Percentiles rank a stretch among this genome's conserved stretches.
These are phyloP conservation scores for Ogataea saltuana DNA, from an alignment of 805 yeast species.

Conservation along the genomic window DNA sequence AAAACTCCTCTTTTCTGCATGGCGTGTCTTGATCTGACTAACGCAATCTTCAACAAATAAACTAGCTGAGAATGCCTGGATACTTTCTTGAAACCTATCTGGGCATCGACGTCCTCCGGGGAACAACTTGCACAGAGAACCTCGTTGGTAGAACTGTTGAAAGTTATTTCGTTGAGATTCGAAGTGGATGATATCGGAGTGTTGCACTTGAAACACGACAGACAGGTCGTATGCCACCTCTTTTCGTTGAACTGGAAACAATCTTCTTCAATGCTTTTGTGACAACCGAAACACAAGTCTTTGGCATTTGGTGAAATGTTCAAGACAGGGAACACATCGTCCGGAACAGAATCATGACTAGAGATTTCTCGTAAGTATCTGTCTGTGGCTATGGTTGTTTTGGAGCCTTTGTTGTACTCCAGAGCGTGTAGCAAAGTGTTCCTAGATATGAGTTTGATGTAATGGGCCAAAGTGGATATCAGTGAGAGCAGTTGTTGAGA, in stretches of 20 bases:
- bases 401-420: slow-evolving; percentile 58
- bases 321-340: slow-evolving; percentile 42
- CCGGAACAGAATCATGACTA: slow-evolving; percentile 43
- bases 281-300: slow-evolving; percentile 74
- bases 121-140: slow-evolving; percentile 69
- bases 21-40: slow-evolving; percentile 67
- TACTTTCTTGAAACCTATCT: slow-evolving; percentile 59
- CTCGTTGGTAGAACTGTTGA: slow-evolving; percentile 36
- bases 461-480: slow-evolving; percentile 91
- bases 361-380: slow-evolving; percentile 57
- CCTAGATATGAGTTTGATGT: slow-evolving; percentile 79
- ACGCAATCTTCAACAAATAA: slow-evolving; percentile 79
- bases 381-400: slow-evolving; percentile 62
- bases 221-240: slow-evolving; percentile 84
- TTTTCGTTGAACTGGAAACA: slow-evolving; percentile 61
- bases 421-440: slow-evolving; percentile 78
- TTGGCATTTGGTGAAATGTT: slow-evolving; percentile 60
- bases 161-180: slow-evolving; percentile 49
- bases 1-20: slow-evolving; percentile 41
- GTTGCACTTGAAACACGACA: slow-evolving; percentile 62
- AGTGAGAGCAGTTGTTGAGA: slow-evolving; percentile 74
- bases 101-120: slow-evolving; percentile 47
- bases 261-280: slow-evolving; percentile 78
- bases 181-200: slow-evolving; percentile 40
- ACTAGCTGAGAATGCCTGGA: slow-evolving; percentile 72